Conservation (phyloP, 352 stramenopile genomes). For the Phytophthora idaei region DNA sequence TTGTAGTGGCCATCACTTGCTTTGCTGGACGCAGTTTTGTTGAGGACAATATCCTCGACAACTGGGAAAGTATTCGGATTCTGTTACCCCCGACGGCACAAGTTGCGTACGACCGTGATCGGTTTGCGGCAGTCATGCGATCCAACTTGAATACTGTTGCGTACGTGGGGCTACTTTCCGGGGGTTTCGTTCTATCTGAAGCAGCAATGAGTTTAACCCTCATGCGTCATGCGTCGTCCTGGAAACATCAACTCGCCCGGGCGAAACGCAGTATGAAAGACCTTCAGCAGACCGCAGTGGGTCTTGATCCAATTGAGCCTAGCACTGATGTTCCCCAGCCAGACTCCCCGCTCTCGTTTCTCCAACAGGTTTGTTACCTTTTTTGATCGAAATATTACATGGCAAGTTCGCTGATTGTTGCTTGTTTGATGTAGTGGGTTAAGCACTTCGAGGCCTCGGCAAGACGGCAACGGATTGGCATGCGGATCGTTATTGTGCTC, state of each 20-base stretch:
- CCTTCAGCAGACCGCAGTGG: conserved; percentile 29
- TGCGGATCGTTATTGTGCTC: conserved; percentile 57
- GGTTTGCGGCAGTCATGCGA: conserved; percentile 60
- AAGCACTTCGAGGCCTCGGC: conserved; percentile 67
- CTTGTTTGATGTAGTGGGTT: conserved; percentile 44
- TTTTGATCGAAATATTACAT: background rate
- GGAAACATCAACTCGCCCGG: conserved; percentile 64
- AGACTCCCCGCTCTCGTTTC: conserved; percentile 20
- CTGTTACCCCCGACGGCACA: conserved; percentile 74
- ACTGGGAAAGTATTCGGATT: conserved; percentile 67
- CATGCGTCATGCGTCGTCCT: conserved; percentile 51
- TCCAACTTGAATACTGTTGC: conserved; percentile 62
- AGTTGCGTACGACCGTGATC: conserved; percentile 66
- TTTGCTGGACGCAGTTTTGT: conserved; percentile 56
- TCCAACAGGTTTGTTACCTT: conserved; percentile 28
- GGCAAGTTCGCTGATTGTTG: background rate
- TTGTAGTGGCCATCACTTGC: conserved; percentile 63
- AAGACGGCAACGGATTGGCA: conserved; percentile 62
- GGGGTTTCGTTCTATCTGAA: conserved; percentile 61
- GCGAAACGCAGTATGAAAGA: conserved; percentile 57
- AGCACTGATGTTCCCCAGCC: conserved; percentile 1
- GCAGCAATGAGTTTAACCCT: conserved; percentile 57
- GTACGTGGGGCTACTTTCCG: conserved; percentile 64
- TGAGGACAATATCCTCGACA: conserved; percentile 54
- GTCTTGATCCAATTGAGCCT: conserved; percentile 12